A percentile compares a stretch with the other conserved stretches of the same genome.
phyloP scores from a whole-genome alignment of 2,329 filamentous ascomycete species.

The Cordyceps farinosa region DNA sequence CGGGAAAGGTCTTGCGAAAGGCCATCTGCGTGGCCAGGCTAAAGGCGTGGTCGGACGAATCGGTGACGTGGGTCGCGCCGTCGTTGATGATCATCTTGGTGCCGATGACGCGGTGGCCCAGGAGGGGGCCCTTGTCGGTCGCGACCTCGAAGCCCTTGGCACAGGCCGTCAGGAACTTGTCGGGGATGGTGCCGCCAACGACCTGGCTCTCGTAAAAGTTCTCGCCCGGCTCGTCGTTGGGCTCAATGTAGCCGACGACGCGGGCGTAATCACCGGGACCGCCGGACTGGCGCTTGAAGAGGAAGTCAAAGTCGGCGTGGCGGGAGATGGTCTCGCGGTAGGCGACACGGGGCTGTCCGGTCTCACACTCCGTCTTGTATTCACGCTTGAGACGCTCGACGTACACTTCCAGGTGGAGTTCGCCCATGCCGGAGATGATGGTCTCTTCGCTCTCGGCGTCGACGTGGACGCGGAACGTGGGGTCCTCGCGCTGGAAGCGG shows the following conservation, averaged over 20 bases:
- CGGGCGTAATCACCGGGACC: constrained; percentile 94
- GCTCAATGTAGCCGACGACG: constrained; percentile 88
- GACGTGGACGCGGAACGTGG: constrained; percentile 92
- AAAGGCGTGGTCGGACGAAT: constrained; percentile 96
- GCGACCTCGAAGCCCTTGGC: constrained; percentile 87
- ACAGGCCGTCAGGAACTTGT: constrained; percentile 93
- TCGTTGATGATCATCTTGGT: constrained; percentile 91
- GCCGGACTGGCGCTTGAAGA: constrained; percentile 92
- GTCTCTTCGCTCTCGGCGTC: constrained; percentile 92
- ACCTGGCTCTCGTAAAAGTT: constrained; percentile 88
- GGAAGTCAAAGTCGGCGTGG: constrained; percentile 81
- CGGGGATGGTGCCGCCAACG: constrained; percentile 83
- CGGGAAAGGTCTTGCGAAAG: constrained; percentile 88
- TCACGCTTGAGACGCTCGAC: constrained; percentile 94
- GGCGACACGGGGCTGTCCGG: constrained; percentile 93
- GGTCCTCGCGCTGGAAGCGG: constrained; percentile 96
- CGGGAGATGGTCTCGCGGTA: constrained; percentile 91
- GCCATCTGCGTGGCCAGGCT: constrained; percentile 92
- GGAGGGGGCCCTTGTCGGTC: constrained; percentile 81
- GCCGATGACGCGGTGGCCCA: constrained; percentile 91
- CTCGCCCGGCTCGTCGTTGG: constrained; percentile 65
- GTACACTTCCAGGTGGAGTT: constrained; percentile 95
- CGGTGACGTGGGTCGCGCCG: constrained; percentile 93
- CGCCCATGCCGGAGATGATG: constrained; percentile 97
- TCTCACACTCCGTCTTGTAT: constrained; percentile 93